Conservation (phyloP, 164 flowering plant genomes). For the Liriodendron chinense region DNA sequence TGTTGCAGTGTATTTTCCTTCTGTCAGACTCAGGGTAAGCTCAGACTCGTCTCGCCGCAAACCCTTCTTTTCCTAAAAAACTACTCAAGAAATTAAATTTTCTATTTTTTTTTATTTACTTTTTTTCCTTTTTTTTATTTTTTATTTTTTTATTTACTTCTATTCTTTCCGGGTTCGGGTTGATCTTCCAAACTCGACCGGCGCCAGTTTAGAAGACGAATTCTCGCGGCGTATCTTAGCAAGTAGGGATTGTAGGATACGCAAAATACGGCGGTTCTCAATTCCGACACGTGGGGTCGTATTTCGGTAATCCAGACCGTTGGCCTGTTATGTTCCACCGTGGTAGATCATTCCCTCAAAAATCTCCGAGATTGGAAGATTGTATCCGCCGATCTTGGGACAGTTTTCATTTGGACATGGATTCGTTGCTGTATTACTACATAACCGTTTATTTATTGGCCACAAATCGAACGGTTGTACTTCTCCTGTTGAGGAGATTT, state of each 20-base stretch:
- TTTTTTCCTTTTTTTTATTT: neutral
- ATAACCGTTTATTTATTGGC: neutral
- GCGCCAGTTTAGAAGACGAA: neutral
- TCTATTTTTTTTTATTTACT: no score
- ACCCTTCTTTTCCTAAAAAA: no score
- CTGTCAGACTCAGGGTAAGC: conserved; percentile 87
- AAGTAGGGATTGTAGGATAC: neutral
- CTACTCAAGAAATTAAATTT: no score
- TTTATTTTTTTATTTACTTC: neutral
- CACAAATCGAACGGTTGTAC: neutral
- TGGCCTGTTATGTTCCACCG: neutral
- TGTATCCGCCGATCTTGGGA: neutral
- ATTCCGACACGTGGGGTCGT: neutral
- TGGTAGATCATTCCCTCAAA: neutral
- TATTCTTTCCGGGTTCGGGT: neutral
- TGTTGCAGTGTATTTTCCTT: conserved; percentile 97
- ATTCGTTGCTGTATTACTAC: neutral
- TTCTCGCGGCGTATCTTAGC: neutral
- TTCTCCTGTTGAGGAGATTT: neutral
- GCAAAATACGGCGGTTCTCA: neutral
- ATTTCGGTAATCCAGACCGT: neutral
- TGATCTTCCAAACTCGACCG: neutral
- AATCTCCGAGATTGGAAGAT: neutral
- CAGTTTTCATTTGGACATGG: no score
- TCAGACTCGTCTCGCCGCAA: neutral